Evolutionary conservation across 306 rosid genomes (phyloP).

Genomic region (Medicago arabica): DNA sequence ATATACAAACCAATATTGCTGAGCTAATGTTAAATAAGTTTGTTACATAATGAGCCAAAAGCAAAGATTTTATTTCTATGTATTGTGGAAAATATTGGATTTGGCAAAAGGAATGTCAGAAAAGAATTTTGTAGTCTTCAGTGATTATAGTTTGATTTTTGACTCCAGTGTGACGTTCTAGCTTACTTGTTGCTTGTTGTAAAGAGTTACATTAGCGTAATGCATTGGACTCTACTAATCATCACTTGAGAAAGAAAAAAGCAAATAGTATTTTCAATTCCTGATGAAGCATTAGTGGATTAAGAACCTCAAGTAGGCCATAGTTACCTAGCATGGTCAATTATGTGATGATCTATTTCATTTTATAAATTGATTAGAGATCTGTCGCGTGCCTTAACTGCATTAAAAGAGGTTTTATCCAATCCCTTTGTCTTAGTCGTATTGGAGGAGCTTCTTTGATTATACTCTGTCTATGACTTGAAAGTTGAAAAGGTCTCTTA

Average conservation of each 20-base stretch:
- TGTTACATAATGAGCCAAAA: neutral
- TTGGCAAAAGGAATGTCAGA: neutral
- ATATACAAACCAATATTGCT: neutral
- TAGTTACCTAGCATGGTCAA: slow-evolving; percentile 15
- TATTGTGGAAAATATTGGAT: neutral
- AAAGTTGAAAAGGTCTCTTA: neutral
- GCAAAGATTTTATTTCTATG: neutral
- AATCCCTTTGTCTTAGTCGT: neutral
- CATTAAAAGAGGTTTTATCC: neutral
- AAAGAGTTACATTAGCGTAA: slow-evolving; percentile 43
- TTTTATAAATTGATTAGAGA: neutral
- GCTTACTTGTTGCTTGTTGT: slow-evolving; percentile 56
- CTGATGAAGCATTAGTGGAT: slow-evolving; percentile 1
- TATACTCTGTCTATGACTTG: neutral
- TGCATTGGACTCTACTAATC: slow-evolving; percentile 36
- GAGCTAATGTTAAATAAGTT: neutral
- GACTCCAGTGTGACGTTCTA: slow-evolving; percentile 31
- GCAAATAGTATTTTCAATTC: neutral
- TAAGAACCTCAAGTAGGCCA: slow-evolving; percentile 40
- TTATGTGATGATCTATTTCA: neutral
- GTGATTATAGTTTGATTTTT: slow-evolving; percentile 42
- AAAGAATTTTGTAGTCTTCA: neutral
- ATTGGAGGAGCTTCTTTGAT: neutral
- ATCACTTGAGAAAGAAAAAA: slow-evolving; percentile 5
- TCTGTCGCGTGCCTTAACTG: slow-evolving; percentile 28